Conservation (phyloP, 805 yeast genomes). For the Yarrowia alimentaria region DNA sequence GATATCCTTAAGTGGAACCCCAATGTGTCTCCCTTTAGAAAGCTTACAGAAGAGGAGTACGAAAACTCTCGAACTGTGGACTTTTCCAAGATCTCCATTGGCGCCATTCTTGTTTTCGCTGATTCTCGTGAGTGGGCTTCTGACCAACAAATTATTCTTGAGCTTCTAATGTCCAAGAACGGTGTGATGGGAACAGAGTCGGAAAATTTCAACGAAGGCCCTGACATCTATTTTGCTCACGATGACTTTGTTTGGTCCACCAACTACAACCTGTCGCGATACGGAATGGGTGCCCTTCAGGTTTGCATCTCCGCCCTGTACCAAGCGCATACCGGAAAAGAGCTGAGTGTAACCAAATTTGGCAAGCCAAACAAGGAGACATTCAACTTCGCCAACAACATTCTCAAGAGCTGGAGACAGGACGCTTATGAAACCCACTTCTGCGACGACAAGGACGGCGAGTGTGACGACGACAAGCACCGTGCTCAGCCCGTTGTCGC, state of each 20-base stretch:
- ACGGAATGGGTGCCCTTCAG: slow-evolving; percentile 94
- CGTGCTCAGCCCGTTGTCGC: slow-evolving; percentile 33
- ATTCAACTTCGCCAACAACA: slow-evolving; percentile 77
- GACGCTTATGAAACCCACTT: slow-evolving; percentile 74
- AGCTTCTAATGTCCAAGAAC: slow-evolving; percentile 66
- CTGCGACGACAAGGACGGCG: slow-evolving; percentile 41
- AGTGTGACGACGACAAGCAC: neutral
- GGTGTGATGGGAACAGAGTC: slow-evolving; percentile 85
- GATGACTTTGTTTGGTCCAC: slow-evolving; percentile 94
- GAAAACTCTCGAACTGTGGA: slow-evolving; percentile 54
- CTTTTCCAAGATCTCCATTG: slow-evolving; percentile 64
- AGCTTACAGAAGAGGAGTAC: slow-evolving; percentile 68
- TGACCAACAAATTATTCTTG: slow-evolving; percentile 85
- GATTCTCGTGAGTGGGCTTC: slow-evolving; percentile 93
- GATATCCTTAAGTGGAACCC: slow-evolving; percentile 88
- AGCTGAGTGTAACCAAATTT: slow-evolving; percentile 73
- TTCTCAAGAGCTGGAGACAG: slow-evolving; percentile 72
- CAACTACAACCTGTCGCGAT: slow-evolving; percentile 73
- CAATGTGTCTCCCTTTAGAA: slow-evolving; percentile 79
- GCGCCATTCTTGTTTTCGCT: slow-evolving; percentile 85
- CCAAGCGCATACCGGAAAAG: slow-evolving; percentile 80
- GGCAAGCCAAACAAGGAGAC: slow-evolving; percentile 92
- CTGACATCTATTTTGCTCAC: slow-evolving; percentile 82
- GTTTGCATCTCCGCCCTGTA: slow-evolving; percentile 82
- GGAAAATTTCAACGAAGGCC: slow-evolving; percentile 70